phyloP scores from a whole-genome alignment of 2,329 filamentous ascomycete genomes.

The Trichoderma simmonsii region DNA sequence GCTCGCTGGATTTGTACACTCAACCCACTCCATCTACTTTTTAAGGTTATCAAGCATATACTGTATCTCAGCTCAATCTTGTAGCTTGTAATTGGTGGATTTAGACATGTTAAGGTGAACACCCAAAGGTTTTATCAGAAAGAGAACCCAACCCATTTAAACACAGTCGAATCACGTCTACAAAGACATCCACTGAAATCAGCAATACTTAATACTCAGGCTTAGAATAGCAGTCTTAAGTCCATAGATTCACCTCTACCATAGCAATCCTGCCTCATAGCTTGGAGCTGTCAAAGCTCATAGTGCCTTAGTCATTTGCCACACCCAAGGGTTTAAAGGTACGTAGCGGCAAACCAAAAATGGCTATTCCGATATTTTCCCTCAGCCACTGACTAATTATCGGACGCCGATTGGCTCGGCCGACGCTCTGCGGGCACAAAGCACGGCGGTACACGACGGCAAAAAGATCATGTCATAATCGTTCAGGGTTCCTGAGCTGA shows the following conservation, averaged over 20 bases:
- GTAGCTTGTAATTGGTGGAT: background rate
- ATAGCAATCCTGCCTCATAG: background rate
- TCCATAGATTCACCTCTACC: background rate
- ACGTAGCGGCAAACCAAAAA: background rate
- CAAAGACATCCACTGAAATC: too few species aligned
- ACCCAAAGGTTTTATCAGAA: background rate
- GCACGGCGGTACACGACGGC: background rate
- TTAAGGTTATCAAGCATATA: background rate
- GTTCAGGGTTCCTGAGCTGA: slow-evolving; percentile 11
- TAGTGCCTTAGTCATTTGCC: background rate
- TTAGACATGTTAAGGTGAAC: background rate
- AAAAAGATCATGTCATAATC: slow-evolving; percentile 20
- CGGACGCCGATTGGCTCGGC: slow-evolving; percentile 25
- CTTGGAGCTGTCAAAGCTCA: background rate
- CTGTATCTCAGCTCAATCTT: background rate
- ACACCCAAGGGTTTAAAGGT: background rate
- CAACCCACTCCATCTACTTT: background rate
- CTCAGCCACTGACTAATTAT: slow-evolving; percentile 18
- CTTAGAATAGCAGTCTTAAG: too few species aligned
- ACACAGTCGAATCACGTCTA: background rate
- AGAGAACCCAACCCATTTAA: background rate
- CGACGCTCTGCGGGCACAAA: slow-evolving; percentile 16
- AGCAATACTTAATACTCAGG: too few species aligned
- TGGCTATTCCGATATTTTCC: slow-evolving; percentile 1
- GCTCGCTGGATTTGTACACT: background rate